Evolutionary conservation across 306 rosid species (phyloP).

Genomic region (Begonia peltatifolia): DNA sequence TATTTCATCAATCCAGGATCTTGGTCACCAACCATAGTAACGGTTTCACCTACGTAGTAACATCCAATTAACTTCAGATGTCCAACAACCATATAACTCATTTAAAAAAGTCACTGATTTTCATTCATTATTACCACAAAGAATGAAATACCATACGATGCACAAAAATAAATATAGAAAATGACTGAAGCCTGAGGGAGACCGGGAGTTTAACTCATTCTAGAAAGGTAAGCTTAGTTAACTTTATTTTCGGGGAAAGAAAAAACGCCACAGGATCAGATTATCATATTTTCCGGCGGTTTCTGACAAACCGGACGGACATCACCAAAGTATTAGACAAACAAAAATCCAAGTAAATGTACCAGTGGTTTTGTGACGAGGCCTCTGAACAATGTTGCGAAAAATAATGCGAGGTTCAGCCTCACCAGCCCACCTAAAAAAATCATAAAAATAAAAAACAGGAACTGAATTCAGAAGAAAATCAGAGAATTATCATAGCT

Average conservation of each 20-base stretch:
- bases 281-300: neutral
- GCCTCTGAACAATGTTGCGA: conserved; percentile 98
- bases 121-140: neutral
- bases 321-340: neutral
- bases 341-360: neutral
- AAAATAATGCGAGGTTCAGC: conserved; percentile 82
- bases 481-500: neutral
- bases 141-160: too few species aligned
- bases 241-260: neutral
- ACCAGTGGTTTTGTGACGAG: conserved; percentile 91
- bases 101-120: neutral
- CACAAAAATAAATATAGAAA: too few species aligned
- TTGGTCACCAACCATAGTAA: conserved; percentile 78
- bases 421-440: conserved; percentile 88
- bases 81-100: neutral
- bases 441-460: neutral
- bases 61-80: neutral
- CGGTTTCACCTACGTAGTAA: conserved; percentile 61
- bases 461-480: neutral
- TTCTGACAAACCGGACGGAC: conserved; percentile 2
- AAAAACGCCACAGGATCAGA: neutral
- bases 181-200: too few species aligned
- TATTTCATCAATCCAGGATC: conserved; percentile 61
- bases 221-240: neutral
- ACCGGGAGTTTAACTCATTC: too few species aligned